Conservation (phyloP, 2,329 filamentous ascomycete species). For the Epicoccum nigrum region DNA sequence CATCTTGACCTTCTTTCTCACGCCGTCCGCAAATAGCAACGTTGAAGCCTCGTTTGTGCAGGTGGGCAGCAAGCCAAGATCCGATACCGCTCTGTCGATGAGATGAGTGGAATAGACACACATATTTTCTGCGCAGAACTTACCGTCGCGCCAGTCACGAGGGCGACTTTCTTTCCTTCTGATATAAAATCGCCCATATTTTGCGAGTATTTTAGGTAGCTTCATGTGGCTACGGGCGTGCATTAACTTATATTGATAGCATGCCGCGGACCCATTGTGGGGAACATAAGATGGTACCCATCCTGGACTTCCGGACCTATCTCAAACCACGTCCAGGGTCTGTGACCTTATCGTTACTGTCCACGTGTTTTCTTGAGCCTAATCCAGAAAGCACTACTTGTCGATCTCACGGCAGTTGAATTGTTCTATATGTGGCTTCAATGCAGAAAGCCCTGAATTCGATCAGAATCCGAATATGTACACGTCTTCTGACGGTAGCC, state of each 20-base stretch:
- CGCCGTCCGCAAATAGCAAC: constrained; percentile 52
- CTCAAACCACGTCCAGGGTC: too few species aligned
- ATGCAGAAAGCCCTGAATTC: too few species aligned
- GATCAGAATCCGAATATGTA: too few species aligned
- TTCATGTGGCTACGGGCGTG: not conserved
- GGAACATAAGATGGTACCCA: too few species aligned
- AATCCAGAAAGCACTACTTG: too few species aligned
- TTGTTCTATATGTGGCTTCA: too few species aligned
- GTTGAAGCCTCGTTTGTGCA: constrained; percentile 44
- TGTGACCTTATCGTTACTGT: too few species aligned
- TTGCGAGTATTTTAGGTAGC: not conserved
- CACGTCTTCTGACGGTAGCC: too few species aligned
- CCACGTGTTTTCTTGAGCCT: too few species aligned
- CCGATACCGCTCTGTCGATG: constrained; percentile 55
- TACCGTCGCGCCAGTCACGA: constrained; percentile 5
- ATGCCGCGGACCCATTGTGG: not conserved
- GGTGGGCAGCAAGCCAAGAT: constrained; percentile 49
- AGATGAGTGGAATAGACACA: not conserved
- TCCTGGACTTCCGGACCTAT: too few species aligned
- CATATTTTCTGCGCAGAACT: not conserved
- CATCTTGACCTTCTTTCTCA: constrained; percentile 42
- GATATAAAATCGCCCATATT: not conserved
- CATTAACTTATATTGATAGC: not conserved
- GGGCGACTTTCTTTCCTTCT: not conserved
- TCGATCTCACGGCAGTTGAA: too few species aligned